Evolutionary conservation across 1,284 basidiomycete genomes (phyloP).

Genomic region (Apiotrichum gracile): DNA sequence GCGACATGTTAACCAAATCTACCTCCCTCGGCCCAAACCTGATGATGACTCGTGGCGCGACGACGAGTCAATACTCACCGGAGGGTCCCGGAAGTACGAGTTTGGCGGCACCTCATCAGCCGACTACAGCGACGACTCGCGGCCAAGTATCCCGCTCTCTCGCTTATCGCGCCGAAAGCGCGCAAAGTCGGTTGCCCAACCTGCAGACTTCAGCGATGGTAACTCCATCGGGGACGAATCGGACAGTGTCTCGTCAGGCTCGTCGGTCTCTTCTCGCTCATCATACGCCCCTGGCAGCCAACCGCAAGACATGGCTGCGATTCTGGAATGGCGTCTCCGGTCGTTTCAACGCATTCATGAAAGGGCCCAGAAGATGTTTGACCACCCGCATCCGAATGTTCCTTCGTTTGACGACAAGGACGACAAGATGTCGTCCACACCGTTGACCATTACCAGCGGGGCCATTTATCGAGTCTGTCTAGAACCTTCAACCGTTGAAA

Average conservation of each 20-base stretch:
- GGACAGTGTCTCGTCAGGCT: constrained; percentile 13
- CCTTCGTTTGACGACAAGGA: not conserved
- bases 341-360: constrained; percentile 10
- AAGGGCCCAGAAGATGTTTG: constrained; percentile 5
- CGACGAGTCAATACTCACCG: not conserved
- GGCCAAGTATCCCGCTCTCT: not conserved
- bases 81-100: not conserved
- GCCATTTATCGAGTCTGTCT: constrained; percentile 8
- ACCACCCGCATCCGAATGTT: not conserved
- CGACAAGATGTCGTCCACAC: not conserved
- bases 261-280: constrained; percentile 1
- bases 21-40: constrained; percentile 26
- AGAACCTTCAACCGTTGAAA: constrained; percentile 6
- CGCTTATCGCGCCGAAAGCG: constrained; percentile 4
- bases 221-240: constrained; percentile 24
- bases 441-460: constrained; percentile 9
- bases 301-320: not conserved
- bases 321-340: constrained; percentile 8
- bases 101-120: constrained; percentile 7
- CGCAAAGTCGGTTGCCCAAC: not conserved
- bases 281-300: not conserved
- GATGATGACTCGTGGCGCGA: constrained; percentile 2
- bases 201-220: not conserved
- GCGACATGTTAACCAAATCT: constrained; percentile 26
- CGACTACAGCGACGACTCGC: constrained; percentile 2